Conservation (phyloP, 306 rosid genomes). For the Lathyrus tuberosus region DNA sequence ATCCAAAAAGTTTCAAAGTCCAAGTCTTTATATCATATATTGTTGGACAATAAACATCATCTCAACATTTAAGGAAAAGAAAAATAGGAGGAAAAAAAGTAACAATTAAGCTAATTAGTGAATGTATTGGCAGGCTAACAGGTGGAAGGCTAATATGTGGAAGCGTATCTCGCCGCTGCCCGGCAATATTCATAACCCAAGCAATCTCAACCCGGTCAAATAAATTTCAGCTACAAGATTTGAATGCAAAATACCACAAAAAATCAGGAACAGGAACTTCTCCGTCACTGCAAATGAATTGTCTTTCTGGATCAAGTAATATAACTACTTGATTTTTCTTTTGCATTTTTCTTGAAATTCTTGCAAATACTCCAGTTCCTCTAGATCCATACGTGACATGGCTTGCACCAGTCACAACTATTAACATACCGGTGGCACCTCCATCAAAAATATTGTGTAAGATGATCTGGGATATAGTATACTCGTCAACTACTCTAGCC, state of each 20-base stretch:
- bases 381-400: conserved; percentile 84
- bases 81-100: conserved; percentile 1
- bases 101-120: conserved; percentile 11
- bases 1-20: conserved; percentile 32
- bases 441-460: conserved; percentile 63
- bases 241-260: too few relatives aligned
- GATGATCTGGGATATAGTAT: conserved; percentile 76
- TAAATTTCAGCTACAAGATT: conserved; percentile 87
- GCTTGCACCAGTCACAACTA: conserved; percentile 91
- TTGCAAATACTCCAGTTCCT: conserved; percentile 93
- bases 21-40: conserved; percentile 24
- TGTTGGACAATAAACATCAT: conserved; percentile 5
- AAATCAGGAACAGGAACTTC: conserved; percentile 95
- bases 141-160: too few relatives aligned
- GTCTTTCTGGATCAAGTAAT: conserved; percentile 94
- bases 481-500: conserved; percentile 89
- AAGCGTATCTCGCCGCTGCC: conserved; percentile 88
- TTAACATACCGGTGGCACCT: conserved; percentile 69
- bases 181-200: conserved; percentile 98
- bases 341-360: conserved; percentile 78
- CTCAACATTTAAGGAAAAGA: conserved; percentile 3
- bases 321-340: conserved; percentile 91
- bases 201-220: conserved; percentile 98
- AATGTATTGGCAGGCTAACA: conserved; percentile 53
- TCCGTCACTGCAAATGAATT: conserved; percentile 81